Percentiles rank a stretch among this genome's conserved stretches.
Evolutionary conservation across 2,329 filamentous ascomycete species (phyloP).

Genomic region (Fusarium avenaceum): DNA sequence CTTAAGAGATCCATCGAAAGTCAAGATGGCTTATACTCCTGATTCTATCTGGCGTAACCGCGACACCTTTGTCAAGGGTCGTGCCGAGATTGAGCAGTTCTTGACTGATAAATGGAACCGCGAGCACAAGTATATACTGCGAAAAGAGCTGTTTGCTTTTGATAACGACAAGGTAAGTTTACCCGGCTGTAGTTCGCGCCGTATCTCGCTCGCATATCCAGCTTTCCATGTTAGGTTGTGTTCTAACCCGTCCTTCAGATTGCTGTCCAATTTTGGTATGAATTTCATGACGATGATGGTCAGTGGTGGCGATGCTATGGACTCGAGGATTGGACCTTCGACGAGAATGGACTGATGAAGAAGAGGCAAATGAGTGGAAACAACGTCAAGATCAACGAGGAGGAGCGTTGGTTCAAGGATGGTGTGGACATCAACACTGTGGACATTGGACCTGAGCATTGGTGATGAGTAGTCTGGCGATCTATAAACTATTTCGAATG

Average conservation of each 20-base stretch:
- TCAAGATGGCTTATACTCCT: constrained; percentile 80
- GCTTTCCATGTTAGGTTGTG: rapidly evolving
- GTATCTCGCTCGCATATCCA: rapidly evolving
- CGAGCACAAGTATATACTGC: constrained; percentile 78
- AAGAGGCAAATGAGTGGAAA: constrained; percentile 84
- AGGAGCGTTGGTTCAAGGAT: constrained; percentile 77
- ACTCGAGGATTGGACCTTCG: constrained; percentile 84
- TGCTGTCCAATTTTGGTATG: constrained; percentile 93
- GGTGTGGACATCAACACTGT: constrained; percentile 77
- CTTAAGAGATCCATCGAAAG: constrained; percentile 70
- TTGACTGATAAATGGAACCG: constrained; percentile 79
- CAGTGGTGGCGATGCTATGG: constrained; percentile 93
- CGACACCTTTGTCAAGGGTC: constrained; percentile 75
- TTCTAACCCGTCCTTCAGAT: constrained; percentile 61
- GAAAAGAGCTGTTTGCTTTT: constrained; percentile 88
- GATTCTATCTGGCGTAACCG: constrained; percentile 87
- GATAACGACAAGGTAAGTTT: constrained; percentile 69
- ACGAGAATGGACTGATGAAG: constrained; percentile 76
- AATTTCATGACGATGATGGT: constrained; percentile 77
- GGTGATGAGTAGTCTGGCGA: constrained; percentile 2
- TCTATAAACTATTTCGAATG: neutral
- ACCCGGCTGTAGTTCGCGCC: too few species aligned
- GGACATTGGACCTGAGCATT: constrained; percentile 60
- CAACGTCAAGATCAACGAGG: constrained; percentile 72
- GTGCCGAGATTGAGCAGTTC: constrained; percentile 75